A percentile compares a stretch with the other conserved stretches of the same genome.
These are phyloP conservation scores for Backusella luteola DNA, from an alignment of 192 early-diverging fungal species.

Conservation along the genomic window DNA sequence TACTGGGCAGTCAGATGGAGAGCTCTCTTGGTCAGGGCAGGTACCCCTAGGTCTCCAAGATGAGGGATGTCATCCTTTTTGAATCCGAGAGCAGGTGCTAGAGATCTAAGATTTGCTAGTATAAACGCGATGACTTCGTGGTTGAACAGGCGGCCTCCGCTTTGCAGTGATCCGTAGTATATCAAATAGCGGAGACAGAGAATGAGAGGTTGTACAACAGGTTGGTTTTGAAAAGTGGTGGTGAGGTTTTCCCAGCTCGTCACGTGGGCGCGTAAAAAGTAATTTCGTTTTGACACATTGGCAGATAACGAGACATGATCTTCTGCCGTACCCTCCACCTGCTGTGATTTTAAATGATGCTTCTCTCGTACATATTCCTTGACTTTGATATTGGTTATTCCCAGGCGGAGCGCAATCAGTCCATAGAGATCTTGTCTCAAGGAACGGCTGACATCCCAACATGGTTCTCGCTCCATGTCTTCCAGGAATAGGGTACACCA, in stretches of 20 bases:
- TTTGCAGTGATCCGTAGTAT: slow-evolving; percentile 21
- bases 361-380: slow-evolving; percentile 44
- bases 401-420: slow-evolving; percentile 12
- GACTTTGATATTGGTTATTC: slow-evolving; percentile 2
- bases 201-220: slow-evolving; percentile 24
- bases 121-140: slow-evolving; percentile 50
- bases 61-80: neutral
- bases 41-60: neutral
- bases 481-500: slow-evolving; percentile 52
- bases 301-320: slow-evolving; percentile 12
- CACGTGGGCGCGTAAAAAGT: neutral
- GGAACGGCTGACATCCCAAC: slow-evolving; percentile 40
- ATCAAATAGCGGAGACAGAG: slow-evolving; percentile 46
- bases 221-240: slow-evolving; percentile 17
- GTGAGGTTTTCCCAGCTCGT: neutral
- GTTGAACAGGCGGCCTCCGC: slow-evolving; percentile 15
- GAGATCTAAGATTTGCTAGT: slow-evolving; percentile 32
- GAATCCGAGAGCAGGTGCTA: slow-evolving; percentile 15
- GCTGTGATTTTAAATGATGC: slow-evolving; percentile 32
- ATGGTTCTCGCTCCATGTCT: slow-evolving; percentile 39
- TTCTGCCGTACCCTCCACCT: neutral
- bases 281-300: neutral
- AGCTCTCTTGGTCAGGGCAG: slow-evolving; percentile 37
- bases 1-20: slow-evolving; percentile 46
- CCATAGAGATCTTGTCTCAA: slow-evolving; percentile 46